Percentiles rank a stretch among this genome's conserved stretches.
Conservation (phyloP, 208 protist species). For the Wallacemonas sp. region DNA sequence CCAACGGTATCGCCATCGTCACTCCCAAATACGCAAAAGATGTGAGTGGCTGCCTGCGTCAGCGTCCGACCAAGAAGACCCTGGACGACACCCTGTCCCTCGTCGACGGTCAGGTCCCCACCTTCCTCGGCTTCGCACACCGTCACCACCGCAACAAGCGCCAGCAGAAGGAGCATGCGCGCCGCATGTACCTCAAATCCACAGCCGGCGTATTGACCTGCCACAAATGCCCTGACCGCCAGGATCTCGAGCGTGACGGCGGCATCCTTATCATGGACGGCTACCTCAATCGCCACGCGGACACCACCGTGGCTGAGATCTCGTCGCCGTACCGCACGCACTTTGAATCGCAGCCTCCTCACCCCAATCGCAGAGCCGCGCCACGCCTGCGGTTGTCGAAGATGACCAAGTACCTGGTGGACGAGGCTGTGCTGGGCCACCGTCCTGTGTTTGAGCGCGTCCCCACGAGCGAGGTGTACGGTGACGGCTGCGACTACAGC, state of each 20-base stretch:
- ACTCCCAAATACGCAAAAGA: background rate
- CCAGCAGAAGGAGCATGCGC: background rate
- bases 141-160: background rate
- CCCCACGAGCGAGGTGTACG: background rate
- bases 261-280: too few species aligned
- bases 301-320: slow-evolving; percentile 15
- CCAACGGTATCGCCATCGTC: background rate
- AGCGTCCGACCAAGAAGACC: background rate
- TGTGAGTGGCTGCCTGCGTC: background rate
- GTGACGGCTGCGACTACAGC: background rate
- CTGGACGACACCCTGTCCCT: background rate
- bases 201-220: too few species aligned
- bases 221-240: too few species aligned
- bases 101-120: background rate
- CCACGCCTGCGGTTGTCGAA: background rate
- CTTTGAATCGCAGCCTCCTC: background rate
- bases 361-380: background rate
- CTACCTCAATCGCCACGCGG: slow-evolving; percentile 16
- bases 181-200: too few species aligned
- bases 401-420: background rate
- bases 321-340: background rate
- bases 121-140: background rate
- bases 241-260: too few species aligned
- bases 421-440: background rate
- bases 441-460: slow-evolving; percentile 6